phyloP scores from a whole-genome alignment of 1,284 basidiomycete species.

The Sanghuangporus sanghuang region DNA sequence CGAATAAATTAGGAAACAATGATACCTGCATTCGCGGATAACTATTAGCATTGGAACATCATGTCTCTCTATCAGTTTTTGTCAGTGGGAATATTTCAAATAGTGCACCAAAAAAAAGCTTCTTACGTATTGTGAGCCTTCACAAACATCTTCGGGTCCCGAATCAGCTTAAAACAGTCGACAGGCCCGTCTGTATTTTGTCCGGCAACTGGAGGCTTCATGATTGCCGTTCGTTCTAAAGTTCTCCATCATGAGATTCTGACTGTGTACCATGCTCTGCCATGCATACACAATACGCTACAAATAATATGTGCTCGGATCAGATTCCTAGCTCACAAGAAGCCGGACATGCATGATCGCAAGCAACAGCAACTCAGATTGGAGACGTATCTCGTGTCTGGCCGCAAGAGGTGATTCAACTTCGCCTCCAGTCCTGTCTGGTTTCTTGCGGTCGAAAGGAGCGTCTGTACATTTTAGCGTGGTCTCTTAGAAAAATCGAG shows the following conservation, averaged over 20 bases:
- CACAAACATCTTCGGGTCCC: not conserved
- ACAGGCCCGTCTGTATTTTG: slow-evolving; percentile 21
- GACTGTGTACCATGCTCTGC: slow-evolving; percentile 21
- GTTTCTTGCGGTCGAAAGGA: slow-evolving; percentile 13
- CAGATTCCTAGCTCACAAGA: not conserved
- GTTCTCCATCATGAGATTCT: slow-evolving; percentile 23
- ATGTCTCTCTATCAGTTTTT: no score
- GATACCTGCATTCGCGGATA: no score
- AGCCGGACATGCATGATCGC: slow-evolving; percentile 14
- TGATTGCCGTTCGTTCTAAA: slow-evolving; percentile 28
- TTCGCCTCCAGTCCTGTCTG: slow-evolving; percentile 12
- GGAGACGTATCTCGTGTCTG: slow-evolving; percentile 20
- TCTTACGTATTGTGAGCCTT: slow-evolving; percentile 3
- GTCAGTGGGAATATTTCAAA: not conserved
- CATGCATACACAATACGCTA: slow-evolving; percentile 20
- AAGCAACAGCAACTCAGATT: slow-evolving; percentile 22
- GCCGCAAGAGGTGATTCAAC: slow-evolving; percentile 11
- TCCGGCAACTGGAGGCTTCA: slow-evolving; percentile 30
- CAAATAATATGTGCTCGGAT: not conserved
- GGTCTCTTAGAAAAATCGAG: slow-evolving; percentile 20
- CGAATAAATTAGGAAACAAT: no score
- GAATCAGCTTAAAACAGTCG: slow-evolving; percentile 18
- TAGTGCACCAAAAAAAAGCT: not conserved
- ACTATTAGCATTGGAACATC: no score
- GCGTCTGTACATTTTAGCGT: slow-evolving; percentile 17